Conservation (phyloP, 441 rosid genomes). For the Pelargonium cotyledonis region DNA sequence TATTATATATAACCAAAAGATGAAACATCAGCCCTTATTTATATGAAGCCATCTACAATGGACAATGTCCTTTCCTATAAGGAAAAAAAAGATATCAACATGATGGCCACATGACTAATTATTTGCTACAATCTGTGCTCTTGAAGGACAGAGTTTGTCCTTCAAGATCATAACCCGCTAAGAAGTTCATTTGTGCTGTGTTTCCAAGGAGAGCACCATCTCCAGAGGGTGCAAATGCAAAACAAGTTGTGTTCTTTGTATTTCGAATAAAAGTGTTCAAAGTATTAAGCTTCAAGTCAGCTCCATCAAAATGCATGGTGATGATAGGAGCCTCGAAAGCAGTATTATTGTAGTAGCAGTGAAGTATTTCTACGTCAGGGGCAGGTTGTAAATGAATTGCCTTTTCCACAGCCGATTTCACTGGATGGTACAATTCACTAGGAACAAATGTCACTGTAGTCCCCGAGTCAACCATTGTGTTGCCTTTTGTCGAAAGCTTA, state of each 20-base stretch:
- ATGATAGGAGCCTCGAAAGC: constrained; percentile 23
- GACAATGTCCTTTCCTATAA: too few species aligned
- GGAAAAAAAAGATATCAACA: too few species aligned
- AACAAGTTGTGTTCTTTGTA: neutral
- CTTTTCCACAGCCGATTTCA: constrained; percentile 24
- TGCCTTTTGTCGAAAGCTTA: constrained; percentile 18
- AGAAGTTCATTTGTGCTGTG: neutral
- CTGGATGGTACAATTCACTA: neutral
- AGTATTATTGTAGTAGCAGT: constrained; percentile 23
- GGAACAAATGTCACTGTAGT: constrained; percentile 37
- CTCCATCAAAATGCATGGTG: constrained; percentile 38
- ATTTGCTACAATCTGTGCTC: neutral
- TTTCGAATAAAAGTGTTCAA: constrained; percentile 23
- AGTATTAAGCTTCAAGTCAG: constrained; percentile 27
- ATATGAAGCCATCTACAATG: too few species aligned
- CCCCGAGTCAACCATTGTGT: constrained; percentile 50
- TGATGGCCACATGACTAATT: too few species aligned
- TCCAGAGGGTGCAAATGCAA: neutral
- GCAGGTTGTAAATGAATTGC: constrained; percentile 13
- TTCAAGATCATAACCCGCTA: neutral
- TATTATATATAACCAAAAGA: too few species aligned
- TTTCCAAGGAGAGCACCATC: neutral
- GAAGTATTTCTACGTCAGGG: neutral
- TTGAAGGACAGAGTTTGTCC: neutral
- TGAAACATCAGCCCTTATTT: too few species aligned